These are phyloP conservation scores for Coemansia sp. DNA, from an alignment of 192 early-diverging fungal species.

Conservation along the genomic window DNA sequence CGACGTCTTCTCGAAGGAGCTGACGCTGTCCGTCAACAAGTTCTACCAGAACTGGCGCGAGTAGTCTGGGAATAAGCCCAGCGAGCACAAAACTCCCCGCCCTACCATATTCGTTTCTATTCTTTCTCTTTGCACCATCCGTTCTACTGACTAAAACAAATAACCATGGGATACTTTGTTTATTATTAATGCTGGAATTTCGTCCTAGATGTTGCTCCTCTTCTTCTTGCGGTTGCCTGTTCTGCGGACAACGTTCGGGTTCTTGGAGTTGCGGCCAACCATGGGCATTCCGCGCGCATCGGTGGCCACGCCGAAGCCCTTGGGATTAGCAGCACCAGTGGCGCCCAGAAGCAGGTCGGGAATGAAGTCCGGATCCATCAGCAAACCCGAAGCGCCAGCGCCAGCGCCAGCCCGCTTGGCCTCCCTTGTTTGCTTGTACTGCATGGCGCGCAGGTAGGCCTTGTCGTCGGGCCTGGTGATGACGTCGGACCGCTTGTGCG, in stretches of 20 bases:
- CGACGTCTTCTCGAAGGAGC: slow-evolving; percentile 56
- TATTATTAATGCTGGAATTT: not conserved
- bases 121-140: not conserved
- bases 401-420: slow-evolving; percentile 25
- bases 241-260: slow-evolving; percentile 62
- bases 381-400: slow-evolving; percentile 23
- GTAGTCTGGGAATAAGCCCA: slow-evolving; percentile 2
- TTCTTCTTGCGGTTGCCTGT: slow-evolving; percentile 65
- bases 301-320: slow-evolving; percentile 59
- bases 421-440: slow-evolving; percentile 30
- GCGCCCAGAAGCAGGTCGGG: slow-evolving; percentile 32
- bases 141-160: slow-evolving; percentile 1
- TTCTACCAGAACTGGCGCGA: slow-evolving; percentile 55
- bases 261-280: slow-evolving; percentile 68
- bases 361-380: slow-evolving; percentile 44
- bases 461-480: slow-evolving; percentile 90
- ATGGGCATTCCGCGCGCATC: slow-evolving; percentile 63
- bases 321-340: slow-evolving; percentile 47
- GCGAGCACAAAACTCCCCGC: not conserved
- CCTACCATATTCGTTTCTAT: not conserved
- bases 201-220: slow-evolving; percentile 23
- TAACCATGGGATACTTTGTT: not conserved
- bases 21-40: slow-evolving; percentile 49
- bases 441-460: slow-evolving; percentile 63
- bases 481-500: slow-evolving; percentile 66